phyloP scores from a whole-genome alignment of 371 early-diverging fungal species.

The Rhizopus sp. region DNA sequence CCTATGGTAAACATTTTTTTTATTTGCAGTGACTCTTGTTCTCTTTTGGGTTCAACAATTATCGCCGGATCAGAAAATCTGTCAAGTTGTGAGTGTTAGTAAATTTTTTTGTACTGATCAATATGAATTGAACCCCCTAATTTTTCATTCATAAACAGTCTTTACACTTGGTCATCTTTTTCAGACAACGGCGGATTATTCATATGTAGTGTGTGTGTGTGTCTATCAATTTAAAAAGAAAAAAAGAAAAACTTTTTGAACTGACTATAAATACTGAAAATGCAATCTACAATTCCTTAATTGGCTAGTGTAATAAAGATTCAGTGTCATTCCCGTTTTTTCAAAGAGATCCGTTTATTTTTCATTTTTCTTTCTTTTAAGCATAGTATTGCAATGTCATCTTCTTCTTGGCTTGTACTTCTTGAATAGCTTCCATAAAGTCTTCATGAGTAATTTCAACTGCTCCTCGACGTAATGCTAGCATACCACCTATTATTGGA shows the following conservation, averaged over 20 bases:
- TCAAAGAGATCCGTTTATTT: background rate
- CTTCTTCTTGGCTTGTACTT: slow-evolving; percentile 99
- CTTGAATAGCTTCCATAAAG: slow-evolving; percentile 99
- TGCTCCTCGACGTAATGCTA: slow-evolving; percentile 94
- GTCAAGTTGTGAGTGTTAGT: background rate
- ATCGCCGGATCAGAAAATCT: slow-evolving; percentile 15
- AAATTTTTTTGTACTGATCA: background rate
- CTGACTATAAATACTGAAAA: background rate
- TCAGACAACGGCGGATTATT: background rate
- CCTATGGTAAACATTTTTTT: slow-evolving; percentile 16
- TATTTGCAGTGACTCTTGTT: slow-evolving; percentile 4
- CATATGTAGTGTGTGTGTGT: background rate
- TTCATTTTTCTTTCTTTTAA: slow-evolving; percentile 40
- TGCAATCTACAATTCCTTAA: background rate
- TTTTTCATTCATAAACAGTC: background rate
- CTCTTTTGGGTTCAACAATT: background rate
- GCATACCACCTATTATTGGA: slow-evolving; percentile 75
- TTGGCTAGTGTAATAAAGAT: background rate
- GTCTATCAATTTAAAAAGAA: background rate
- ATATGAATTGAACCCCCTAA: no score
- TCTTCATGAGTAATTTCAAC: slow-evolving; percentile 97
- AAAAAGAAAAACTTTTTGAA: background rate
- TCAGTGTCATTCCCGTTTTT: background rate
- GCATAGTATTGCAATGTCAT: slow-evolving; percentile 96
- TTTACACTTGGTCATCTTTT: background rate